A percentile compares a stretch with the other conserved stretches of the same genome.
Conservation (phyloP, 306 rosid genomes). For the Cucurbita argyrosperma region DNA sequence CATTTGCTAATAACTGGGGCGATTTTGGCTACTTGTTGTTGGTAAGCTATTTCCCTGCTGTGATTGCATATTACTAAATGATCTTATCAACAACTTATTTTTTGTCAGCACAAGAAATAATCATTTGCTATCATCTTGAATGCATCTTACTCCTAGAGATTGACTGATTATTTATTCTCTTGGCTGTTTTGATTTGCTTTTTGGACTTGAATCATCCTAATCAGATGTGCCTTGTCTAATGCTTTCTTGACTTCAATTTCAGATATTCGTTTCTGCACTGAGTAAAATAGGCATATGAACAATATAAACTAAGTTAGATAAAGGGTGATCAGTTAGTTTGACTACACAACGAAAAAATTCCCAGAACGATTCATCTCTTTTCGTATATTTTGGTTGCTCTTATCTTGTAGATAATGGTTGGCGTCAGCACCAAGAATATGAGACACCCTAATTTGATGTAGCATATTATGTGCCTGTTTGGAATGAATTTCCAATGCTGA, state of each 20-base stretch:
- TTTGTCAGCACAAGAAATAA: background rate
- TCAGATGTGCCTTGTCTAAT: background rate
- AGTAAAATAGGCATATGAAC: background rate
- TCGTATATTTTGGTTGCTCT: background rate
- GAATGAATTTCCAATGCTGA: too few species aligned
- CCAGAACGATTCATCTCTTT: background rate
- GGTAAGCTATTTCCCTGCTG: constrained; percentile 35
- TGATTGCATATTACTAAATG: background rate
- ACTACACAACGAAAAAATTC: background rate
- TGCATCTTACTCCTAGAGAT: background rate
- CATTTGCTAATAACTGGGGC: constrained; percentile 72
- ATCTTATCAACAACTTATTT: background rate
- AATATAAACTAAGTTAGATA: background rate
- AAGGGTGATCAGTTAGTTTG: background rate
- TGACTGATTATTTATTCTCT: background rate
- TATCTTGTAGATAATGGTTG: background rate
- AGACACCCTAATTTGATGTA: background rate
- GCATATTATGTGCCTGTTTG: background rate
- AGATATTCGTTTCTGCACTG: background rate
- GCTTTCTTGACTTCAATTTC: background rate
- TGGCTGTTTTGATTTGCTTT: background rate
- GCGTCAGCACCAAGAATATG: background rate
- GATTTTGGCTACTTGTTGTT: constrained; percentile 77
- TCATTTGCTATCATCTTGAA: background rate
- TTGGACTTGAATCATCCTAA: background rate